Evolutionary conservation across 2,329 filamentous ascomycete genomes (phyloP).

Genomic region (Curvularia lunata): DNA sequence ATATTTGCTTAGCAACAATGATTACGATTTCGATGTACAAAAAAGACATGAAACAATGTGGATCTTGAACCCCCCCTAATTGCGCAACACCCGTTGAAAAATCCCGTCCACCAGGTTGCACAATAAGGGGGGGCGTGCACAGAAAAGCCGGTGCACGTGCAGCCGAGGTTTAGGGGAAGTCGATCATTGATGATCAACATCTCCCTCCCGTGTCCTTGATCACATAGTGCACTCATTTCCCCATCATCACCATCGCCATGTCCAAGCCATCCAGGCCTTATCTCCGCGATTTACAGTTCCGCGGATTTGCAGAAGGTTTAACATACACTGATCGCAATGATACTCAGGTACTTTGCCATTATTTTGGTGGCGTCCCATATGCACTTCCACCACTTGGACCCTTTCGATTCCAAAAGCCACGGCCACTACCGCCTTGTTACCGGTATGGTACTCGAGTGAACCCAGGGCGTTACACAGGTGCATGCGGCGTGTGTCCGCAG

Average conservation of each 20-base stretch:
- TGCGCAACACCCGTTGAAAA: not conserved
- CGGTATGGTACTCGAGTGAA: slow-evolving; percentile 58
- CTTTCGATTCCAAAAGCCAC: slow-evolving; percentile 59
- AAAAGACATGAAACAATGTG: not conserved
- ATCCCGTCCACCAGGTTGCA: not conserved
- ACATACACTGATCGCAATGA: slow-evolving; percentile 49
- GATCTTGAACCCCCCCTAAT: not conserved
- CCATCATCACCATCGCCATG: slow-evolving; percentile 16
- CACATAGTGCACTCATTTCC: not conserved
- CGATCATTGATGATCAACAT: not conserved
- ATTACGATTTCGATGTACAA: slow-evolving; percentile 1
- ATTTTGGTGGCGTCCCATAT: slow-evolving; percentile 63
- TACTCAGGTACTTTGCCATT: slow-evolving; percentile 53
- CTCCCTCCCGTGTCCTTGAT: not conserved
- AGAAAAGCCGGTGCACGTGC: not conserved
- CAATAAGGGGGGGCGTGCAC: not conserved
- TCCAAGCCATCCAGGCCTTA: slow-evolving; percentile 37
- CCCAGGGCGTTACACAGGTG: slow-evolving; percentile 55
- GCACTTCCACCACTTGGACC: slow-evolving; percentile 57
- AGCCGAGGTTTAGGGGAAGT: not conserved
- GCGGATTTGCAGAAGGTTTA: slow-evolving; percentile 59
- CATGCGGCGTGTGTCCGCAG: slow-evolving; percentile 59
- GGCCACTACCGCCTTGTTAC: slow-evolving; percentile 56
- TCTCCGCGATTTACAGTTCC: slow-evolving; percentile 48
- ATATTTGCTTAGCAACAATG: slow-evolving; percentile 1